phyloP scores from a whole-genome alignment of 768 basidiomycete species.

The Tylopilus intermedius region DNA sequence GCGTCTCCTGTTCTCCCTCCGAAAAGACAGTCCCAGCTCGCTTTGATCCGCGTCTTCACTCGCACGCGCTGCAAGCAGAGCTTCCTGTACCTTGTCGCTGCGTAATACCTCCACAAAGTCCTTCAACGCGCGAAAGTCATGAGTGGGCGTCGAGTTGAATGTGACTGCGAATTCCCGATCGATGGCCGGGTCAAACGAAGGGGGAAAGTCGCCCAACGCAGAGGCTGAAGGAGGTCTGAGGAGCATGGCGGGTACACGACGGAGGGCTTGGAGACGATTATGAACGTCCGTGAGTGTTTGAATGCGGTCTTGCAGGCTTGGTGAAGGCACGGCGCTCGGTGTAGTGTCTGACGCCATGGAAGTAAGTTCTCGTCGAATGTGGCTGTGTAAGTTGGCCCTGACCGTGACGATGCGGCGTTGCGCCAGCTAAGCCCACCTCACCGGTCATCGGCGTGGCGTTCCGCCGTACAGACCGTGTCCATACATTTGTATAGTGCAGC shows the following conservation, averaged over 20 bases:
- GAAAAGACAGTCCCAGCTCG: slow-evolving; percentile 41
- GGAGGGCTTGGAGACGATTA: slow-evolving; percentile 39
- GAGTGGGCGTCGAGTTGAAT: slow-evolving; percentile 26
- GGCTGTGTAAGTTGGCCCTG: slow-evolving; percentile 17
- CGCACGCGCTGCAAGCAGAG: slow-evolving; percentile 48
- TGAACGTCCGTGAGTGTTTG: slow-evolving; percentile 45
- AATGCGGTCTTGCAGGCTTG: slow-evolving; percentile 40
- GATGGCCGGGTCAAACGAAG: slow-evolving; percentile 25
- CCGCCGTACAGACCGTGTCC: neutral
- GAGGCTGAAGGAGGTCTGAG: slow-evolving; percentile 35
- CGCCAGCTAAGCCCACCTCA: neutral
- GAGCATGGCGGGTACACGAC: slow-evolving; percentile 43
- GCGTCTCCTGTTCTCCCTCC: slow-evolving; percentile 51
- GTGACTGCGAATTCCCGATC: slow-evolving; percentile 28
- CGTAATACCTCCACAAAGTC: slow-evolving; percentile 44
- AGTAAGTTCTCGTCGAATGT: neutral
- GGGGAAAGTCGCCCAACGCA: slow-evolving; percentile 19
- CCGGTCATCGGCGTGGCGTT: slow-evolving; percentile 11
- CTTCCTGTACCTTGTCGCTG: slow-evolving; percentile 53
- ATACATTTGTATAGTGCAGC: neutral
- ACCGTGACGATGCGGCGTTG: neutral
- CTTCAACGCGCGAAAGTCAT: slow-evolving; percentile 45
- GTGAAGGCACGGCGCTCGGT: neutral
- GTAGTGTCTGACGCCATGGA: slow-evolving; percentile 6
- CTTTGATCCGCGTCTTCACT: slow-evolving; percentile 51